Evolutionary conservation across 805 yeast genomes (phyloP).

Genomic region (Metschnikowia gelsemii): DNA sequence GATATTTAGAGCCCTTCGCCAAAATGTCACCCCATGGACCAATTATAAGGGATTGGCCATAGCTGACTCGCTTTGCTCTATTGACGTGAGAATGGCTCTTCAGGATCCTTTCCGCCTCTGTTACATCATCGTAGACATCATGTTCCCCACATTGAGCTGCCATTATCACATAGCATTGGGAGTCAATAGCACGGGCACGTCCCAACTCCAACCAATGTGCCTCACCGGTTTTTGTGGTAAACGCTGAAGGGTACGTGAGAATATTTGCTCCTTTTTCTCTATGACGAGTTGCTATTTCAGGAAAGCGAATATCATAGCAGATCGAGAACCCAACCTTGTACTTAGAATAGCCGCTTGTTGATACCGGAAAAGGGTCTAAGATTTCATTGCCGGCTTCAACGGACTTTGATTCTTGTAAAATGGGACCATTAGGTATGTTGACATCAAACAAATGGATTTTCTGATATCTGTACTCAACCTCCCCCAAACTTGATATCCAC

Average conservation of each 20-base stretch:
- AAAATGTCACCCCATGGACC: slow-evolving; percentile 89
- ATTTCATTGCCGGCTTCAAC: slow-evolving; percentile 74
- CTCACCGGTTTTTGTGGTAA: slow-evolving; percentile 86
- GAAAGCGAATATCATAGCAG: slow-evolving; percentile 87
- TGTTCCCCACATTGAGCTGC: slow-evolving; percentile 88
- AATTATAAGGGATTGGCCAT: slow-evolving; percentile 83
- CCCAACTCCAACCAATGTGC: slow-evolving; percentile 88
- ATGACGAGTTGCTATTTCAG: slow-evolving; percentile 64
- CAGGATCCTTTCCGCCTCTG: slow-evolving; percentile 17
- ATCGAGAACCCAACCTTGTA: slow-evolving; percentile 64
- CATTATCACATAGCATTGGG: slow-evolving; percentile 83
- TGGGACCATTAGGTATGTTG: slow-evolving; percentile 77
- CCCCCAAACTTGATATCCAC: slow-evolving; percentile 67
- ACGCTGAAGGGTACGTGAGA: slow-evolving; percentile 85
- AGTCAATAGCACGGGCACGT: slow-evolving; percentile 80
- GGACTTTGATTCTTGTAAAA: slow-evolving; percentile 69
- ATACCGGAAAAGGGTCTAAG: slow-evolving; percentile 25
- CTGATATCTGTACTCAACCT: slow-evolving; percentile 67
- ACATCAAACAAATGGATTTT: slow-evolving; percentile 91
- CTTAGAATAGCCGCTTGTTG: slow-evolving; percentile 1
- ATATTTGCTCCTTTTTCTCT: slow-evolving; percentile 73
- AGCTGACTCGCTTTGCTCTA: slow-evolving; percentile 56
- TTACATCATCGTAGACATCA: slow-evolving; percentile 45
- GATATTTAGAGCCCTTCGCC: slow-evolving; percentile 44
- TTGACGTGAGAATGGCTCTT: slow-evolving; percentile 11